Base-by-base conservation (phyloP, 2,329 filamentous ascomycete genomes). In the Aulographum hederae region DNA sequence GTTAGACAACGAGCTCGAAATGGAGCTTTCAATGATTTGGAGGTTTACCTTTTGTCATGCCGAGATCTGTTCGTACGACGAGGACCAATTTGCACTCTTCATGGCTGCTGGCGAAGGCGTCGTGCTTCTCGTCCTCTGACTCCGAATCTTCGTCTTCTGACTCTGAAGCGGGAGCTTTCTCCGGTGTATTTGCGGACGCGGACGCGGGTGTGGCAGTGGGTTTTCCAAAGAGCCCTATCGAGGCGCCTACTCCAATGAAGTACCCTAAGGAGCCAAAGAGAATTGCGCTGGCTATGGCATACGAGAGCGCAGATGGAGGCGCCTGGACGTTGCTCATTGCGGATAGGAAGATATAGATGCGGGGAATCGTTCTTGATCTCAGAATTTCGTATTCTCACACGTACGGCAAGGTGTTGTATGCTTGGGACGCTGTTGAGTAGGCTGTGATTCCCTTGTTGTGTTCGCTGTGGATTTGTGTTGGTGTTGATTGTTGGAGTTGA, bases 71-170 rank as follows among this genome's bases (percentile, higher is more conserved):
- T 48, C 89, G 63, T 34, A 95, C 86, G 3, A 93, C 81, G 20
- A 98, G 61, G 11, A 94, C 81, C 35, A 95, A 63, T 59, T 95
- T 95, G 61, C 86, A 93, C 53, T 94, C 85, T 54, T 94, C 85
- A 16, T 60, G 64, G 28, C 53, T 60, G 14, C 44, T 52, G 10
- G 49, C 51, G 37, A 68, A 72, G 6, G 53, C 48, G 53, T 58
- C 45, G 6, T 63, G 44, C 43, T 65, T 57, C 12, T 54, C 50
- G 8, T 45, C 41, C 6, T 40, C 39, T 20, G 29, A 36, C 26
- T 43, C 37, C 26, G 19, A 6, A 14, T 30, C 19, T 13, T 30
- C 26, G n/a, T 32, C 19, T n/a, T 5, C 12, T 28, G 12, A 6
- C 14, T 13, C 16, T 19, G 12, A 8, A 10, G 6, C 18, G n/a